Evolutionary conservation across 2,329 filamentous ascomycete species (phyloP), one percentile per base, ranked within the genome.

Genomic region (Phaeophleospora eucalypticola): DNA sequence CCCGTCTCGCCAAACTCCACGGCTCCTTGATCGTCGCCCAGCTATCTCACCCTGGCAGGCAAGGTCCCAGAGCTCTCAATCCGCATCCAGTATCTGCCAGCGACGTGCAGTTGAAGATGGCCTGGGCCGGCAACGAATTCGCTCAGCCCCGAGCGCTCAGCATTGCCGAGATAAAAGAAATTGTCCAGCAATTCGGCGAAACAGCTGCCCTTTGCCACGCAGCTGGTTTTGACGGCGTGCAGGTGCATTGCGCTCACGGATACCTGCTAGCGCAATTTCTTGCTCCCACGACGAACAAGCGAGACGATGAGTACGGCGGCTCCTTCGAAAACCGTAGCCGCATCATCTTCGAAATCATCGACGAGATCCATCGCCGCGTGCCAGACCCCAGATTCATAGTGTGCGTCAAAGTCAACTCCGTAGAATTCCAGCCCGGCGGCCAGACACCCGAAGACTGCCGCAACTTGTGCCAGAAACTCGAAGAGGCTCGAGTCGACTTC

Each of bases 221-320:
- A 40, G 61, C 62, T 17, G 62, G 60, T 3, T 58, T 59, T 34
- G 62, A 64, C 21, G 62, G 61, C 15, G 63, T 65, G 0, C 58
- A 65, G 46, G 47, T 66, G 1, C 62, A 66, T 41, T 59, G 58
- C 24, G 62, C 62, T 8, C 70, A 72, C 42, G 70, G 71, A 2
- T 73, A 73, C 45, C 59, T 72, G 2, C 52, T 73, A 3, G 63
- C 68, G 12, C 66, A 71, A 41, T 73, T 72, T 45, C 55, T 71
- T 1, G 65, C 61, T 0, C 63, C 65, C 0, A 62, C 70, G 4
- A 69, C 67, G 14, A 73, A 74, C 49, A 65, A 60, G 34, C 54
- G 70, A 9, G 69, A 65, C 1, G 71, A 73, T 42, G 57, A 58
- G 33, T 74, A 74, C 44, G 70, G 71, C 19, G 71, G 71, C 1